Evolutionary conservation across 1,284 basidiomycete species (phyloP).

Genomic region (Heimioporus retisporus): DNA sequence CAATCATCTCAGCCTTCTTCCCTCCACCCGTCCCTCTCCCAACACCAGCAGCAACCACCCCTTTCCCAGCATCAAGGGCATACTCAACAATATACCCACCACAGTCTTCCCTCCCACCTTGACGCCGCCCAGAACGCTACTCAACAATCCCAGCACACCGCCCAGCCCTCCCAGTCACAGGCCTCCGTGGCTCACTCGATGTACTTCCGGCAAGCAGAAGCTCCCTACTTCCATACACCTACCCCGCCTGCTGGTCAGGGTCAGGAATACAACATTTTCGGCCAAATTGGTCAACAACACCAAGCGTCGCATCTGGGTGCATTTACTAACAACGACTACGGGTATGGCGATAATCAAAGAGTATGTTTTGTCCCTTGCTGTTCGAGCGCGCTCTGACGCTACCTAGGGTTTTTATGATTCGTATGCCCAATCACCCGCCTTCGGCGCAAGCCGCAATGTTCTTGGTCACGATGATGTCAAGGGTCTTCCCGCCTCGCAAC

Average conservation of each 20-base stretch:
- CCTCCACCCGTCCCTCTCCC: slow-evolving; percentile 45
- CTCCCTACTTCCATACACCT: slow-evolving; percentile 78
- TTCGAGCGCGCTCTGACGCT: slow-evolving; percentile 22
- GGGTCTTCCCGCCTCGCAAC: slow-evolving; percentile 67
- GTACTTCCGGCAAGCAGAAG: slow-evolving; percentile 76
- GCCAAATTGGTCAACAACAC: slow-evolving; percentile 66
- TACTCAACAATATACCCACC: slow-evolving; percentile 68
- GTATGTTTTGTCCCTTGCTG: slow-evolving; percentile 45
- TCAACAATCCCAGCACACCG: slow-evolving; percentile 48
- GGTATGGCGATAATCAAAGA: slow-evolving; percentile 71
- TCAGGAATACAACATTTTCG: slow-evolving; percentile 78
- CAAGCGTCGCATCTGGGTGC: slow-evolving; percentile 66
- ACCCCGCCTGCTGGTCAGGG: slow-evolving; percentile 75
- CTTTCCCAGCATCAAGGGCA: slow-evolving; percentile 53
- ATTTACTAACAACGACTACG: slow-evolving; percentile 71
- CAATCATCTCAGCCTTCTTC: slow-evolving; percentile 43
- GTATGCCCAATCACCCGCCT: slow-evolving; percentile 69
- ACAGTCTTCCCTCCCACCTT: slow-evolving; percentile 69
- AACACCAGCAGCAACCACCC: slow-evolving; percentile 44
- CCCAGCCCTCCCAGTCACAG: slow-evolving; percentile 43
- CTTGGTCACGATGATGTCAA: slow-evolving; percentile 80
- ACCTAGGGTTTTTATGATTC: slow-evolving; percentile 78
- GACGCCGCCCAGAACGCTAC: slow-evolving; percentile 60
- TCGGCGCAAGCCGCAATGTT: slow-evolving; percentile 68
- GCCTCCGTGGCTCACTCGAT: slow-evolving; percentile 48